Percentiles rank a stretch among this genome's conserved stretches.
Conservation (phyloP, 306 rosid genomes). For the Vigna nakashimae region DNA sequence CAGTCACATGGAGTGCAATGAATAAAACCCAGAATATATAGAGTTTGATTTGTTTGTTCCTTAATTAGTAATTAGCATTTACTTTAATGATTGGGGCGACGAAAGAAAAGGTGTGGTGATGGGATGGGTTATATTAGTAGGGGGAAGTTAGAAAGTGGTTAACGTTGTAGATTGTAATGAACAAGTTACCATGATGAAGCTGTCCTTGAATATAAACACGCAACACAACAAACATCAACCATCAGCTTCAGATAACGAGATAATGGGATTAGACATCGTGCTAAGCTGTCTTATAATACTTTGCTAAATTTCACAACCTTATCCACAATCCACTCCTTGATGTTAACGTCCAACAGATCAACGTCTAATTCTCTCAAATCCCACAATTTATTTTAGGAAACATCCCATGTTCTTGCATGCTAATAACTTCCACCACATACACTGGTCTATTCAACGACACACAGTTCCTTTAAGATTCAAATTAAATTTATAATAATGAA, state of each 20-base stretch:
- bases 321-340: conserved; percentile 6
- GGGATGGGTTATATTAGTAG: conserved; percentile 40
- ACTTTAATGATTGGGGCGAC: too few relatives aligned
- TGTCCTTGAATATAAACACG: conserved; percentile 40
- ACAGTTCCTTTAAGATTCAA: background rate
- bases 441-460: conserved; percentile 41
- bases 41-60: background rate
- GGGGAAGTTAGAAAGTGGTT: conserved; percentile 31
- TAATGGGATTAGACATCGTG: conserved; percentile 55
- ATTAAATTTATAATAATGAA: background rate
- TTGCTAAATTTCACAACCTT: conserved; percentile 44
- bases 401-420: conserved; percentile 50
- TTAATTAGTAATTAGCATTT: background rate
- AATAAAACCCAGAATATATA: background rate
- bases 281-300: conserved; percentile 33
- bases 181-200: conserved; percentile 39
- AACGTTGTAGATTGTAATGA: conserved; percentile 44
- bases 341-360: conserved; percentile 43
- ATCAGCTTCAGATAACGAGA: conserved; percentile 33
- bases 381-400: conserved; percentile 47
- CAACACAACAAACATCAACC: conserved; percentile 50
- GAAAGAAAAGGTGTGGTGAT: conserved; percentile 4
- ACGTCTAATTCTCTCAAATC: conserved; percentile 42
- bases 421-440: conserved; percentile 11
- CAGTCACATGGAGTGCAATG: background rate